Evolutionary conservation across 805 yeast genomes (phyloP).

Genomic region (Saturnispora mendoncae): DNA sequence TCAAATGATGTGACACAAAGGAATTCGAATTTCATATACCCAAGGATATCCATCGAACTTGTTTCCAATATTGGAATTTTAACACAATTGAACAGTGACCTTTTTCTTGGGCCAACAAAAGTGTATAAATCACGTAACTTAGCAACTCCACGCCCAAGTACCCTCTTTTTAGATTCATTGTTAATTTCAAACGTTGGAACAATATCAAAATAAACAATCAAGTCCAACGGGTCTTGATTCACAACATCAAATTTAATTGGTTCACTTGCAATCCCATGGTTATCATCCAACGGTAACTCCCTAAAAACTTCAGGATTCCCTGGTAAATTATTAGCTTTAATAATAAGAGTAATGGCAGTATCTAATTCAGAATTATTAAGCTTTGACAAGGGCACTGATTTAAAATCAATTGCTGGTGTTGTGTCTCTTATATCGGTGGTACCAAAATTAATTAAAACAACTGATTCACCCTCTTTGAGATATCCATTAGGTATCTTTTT

Average conservation of each 20-base stretch:
- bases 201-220: conserved; percentile 67
- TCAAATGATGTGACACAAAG: conserved; percentile 62
- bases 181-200: conserved; percentile 70
- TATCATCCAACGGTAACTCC: conserved; percentile 80
- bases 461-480: conserved; percentile 51
- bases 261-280: conserved; percentile 55
- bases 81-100: conserved; percentile 56
- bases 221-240: conserved; percentile 38
- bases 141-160: conserved; percentile 81
- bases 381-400: conserved; percentile 65
- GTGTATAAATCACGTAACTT: conserved; percentile 53
- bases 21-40: conserved; percentile 68
- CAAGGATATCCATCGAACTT: conserved; percentile 64
- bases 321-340: conserved; percentile 34
- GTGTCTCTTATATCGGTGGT: conserved; percentile 66
- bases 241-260: conserved; percentile 66
- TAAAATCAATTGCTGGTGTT: conserved; percentile 54
- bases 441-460: conserved; percentile 78
- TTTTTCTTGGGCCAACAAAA: conserved; percentile 55
- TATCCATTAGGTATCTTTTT: conserved; percentile 74
- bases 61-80: conserved; percentile 72
- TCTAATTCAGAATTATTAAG: conserved; percentile 78
- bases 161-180: conserved; percentile 18
- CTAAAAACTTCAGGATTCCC: conserved; percentile 50
- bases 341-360: conserved; percentile 71